These are phyloP conservation scores for Multifurca ochricompacta DNA, from an alignment of 768 basidiomycete species.

Conservation along the genomic window DNA sequence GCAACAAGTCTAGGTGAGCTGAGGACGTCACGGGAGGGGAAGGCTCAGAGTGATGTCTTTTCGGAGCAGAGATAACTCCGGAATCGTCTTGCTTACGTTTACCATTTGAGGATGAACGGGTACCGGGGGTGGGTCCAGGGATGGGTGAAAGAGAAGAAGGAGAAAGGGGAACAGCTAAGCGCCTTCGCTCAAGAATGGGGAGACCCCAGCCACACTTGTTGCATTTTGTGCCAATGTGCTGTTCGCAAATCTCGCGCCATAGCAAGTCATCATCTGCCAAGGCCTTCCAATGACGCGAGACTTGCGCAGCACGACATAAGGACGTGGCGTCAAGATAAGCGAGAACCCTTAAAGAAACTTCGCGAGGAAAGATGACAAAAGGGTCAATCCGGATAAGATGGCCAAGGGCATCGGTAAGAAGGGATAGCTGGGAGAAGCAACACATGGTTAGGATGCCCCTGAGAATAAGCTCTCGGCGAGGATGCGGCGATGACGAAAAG, in stretches of 20 bases:
- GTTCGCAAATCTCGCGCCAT: conserved; percentile 95
- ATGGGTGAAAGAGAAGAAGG: conserved; percentile 34
- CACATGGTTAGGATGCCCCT: conserved; percentile 98
- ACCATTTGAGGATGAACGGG: conserved; percentile 21
- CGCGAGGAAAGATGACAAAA: conserved; percentile 82
- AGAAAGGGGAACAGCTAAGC: conserved; percentile 34
- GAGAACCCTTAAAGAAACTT: conserved; percentile 81
- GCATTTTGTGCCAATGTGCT: conserved; percentile 96
- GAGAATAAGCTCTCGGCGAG: conserved; percentile 86
- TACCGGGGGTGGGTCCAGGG: conserved; percentile 23
- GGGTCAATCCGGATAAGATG: conserved; percentile 96
- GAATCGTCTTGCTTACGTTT: conserved; percentile 37
- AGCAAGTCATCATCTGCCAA: conserved; percentile 94
- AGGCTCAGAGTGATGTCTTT: conserved; percentile 6
- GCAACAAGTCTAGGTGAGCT: background rate
- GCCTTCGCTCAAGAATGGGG: conserved; percentile 77
- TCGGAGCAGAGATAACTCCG: conserved; percentile 8
- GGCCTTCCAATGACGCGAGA: conserved; percentile 72
- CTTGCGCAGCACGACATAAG: conserved; percentile 89
- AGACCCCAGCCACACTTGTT: conserved; percentile 97
- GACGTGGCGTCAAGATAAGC: conserved; percentile 87
- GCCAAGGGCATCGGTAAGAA: conserved; percentile 85
- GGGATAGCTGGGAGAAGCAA: conserved; percentile 96
- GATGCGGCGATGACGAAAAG: conserved; percentile 91
- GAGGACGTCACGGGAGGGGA: background rate